Conservation (phyloP, 345 rosid species). For the Aethionema arabicum region DNA sequence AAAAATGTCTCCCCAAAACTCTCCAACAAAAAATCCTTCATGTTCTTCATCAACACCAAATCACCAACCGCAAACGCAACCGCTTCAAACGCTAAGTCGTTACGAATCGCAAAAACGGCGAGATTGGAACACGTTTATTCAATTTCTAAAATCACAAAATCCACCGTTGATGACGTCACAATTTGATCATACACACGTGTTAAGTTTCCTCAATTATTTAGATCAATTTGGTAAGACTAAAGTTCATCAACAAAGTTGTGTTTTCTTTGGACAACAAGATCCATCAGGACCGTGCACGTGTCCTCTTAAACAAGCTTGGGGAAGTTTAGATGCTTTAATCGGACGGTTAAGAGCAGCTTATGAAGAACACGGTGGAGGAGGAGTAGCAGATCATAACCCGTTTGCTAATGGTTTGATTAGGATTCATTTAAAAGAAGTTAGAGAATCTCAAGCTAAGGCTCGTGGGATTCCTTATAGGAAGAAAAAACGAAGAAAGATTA, state of each 20-base stretch:
- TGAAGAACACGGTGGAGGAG: conserved; percentile 74
- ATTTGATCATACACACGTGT: conserved; percentile 73
- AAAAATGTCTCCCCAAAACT: conserved; percentile 31
- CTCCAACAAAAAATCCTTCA: conserved; percentile 38
- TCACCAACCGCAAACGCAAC: conserved; percentile 32
- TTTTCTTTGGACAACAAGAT: conserved; percentile 76
- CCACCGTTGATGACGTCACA: conserved; percentile 75
- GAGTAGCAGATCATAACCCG: conserved; percentile 78
- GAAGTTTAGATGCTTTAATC: conserved; percentile 88
- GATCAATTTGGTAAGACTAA: conserved; percentile 97
- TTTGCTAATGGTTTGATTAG: conserved; percentile 75
- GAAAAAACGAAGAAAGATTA: conserved; percentile 67
- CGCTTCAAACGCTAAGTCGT: conserved; percentile 56
- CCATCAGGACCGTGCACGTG: conserved; percentile 84
- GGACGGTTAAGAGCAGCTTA: conserved; percentile 85
- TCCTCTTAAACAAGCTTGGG: conserved; percentile 93
- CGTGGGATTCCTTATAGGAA: conserved; percentile 89
- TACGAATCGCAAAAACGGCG: conserved; percentile 90
- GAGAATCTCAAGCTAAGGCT: conserved; percentile 85
- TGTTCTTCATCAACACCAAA: conserved; percentile 19
- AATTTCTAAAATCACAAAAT: conserved; percentile 74
- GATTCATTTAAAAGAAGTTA: conserved; percentile 71
- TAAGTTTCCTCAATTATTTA: conserved; percentile 76
- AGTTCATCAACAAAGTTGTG: conserved; percentile 82
- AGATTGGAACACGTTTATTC: conserved; percentile 93